Evolutionary conservation across 2,329 filamentous ascomycete genomes (phyloP), one percentile per base, ranked within the genome.

Genomic region (Fonsecaea erecta): DNA sequence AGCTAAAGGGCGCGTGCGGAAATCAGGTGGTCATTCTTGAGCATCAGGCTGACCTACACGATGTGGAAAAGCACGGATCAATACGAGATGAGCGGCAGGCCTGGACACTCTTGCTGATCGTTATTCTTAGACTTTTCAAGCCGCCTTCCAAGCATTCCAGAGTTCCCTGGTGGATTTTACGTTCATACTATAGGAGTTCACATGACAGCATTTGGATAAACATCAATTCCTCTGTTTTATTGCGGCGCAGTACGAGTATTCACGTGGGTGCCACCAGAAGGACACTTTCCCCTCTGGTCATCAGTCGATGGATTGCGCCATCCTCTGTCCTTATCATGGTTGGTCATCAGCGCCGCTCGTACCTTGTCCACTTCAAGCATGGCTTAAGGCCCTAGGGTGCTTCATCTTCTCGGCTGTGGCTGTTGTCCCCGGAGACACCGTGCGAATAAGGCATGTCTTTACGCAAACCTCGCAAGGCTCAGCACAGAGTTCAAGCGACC

Each of bases 391-490:
- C 52, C 55, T 63, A 65, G 64, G 16, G 26, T 53, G 64, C 67
- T 67, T 69, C 62, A 69, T 52, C 40, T 51, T 30, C 62, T 69
- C 62, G 67, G 52, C 55, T 67, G 64, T 63, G 64, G 62, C 58
- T 62, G 52, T 66, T 48, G 40, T 62, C 37, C 56, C 63, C 59
- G 60, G 62, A 18, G 51, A 55, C 59, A 60, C 62, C 66, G 59
- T 37, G 12, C 57, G 28, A 60, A 60, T 60, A 14, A 37, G 28
- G n/a, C n/a, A 16, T 12, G 14, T 58, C 37, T 34, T 34, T 30
- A 21, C 55, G n/a, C 37, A 48, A 52, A 18, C 30, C 21, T 48
- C 43, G 43, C 43, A 48, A 46, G 40, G 40, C 40, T 46, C 40
- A 46, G 11, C 40, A 11, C 40, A n/a, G 1, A 1, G 18, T 40